phyloP scores from a whole-genome alignment of 306 rosid genomes.

The Lagenaria siceraria region DNA sequence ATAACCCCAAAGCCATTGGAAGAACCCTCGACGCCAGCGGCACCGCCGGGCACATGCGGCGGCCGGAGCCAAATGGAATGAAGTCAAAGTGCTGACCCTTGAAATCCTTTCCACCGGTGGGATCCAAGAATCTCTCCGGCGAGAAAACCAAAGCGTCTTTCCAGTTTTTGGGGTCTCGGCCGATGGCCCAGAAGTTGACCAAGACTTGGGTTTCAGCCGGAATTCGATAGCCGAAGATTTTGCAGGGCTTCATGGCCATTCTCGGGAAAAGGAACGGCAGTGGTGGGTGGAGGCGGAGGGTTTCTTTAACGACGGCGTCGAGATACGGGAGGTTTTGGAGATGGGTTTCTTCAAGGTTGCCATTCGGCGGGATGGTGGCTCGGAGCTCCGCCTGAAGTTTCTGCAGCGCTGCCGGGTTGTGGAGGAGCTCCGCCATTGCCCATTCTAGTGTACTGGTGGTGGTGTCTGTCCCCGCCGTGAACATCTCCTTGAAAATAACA shows the following conservation, averaged over 20 bases:
- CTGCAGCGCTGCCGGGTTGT: slow-evolving; percentile 42
- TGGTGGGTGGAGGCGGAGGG: slow-evolving; percentile 89
- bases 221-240: slow-evolving; percentile 39
- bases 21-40: slow-evolving; percentile 71
- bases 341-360: slow-evolving; percentile 50
- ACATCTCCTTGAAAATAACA: slow-evolving; percentile 46
- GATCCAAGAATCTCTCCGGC: slow-evolving; percentile 70
- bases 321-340: slow-evolving; percentile 61
- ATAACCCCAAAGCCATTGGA: slow-evolving; percentile 62
- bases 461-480: slow-evolving; percentile 81
- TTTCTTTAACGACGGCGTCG: slow-evolving; percentile 67
- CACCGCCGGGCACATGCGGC: slow-evolving; percentile 77
- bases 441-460: slow-evolving; percentile 82
- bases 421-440: slow-evolving; percentile 81
- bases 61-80: slow-evolving; percentile 81
- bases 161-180: slow-evolving; percentile 65
- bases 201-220: slow-evolving; percentile 64
- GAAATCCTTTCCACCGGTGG: slow-evolving; percentile 23
- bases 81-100: slow-evolving; percentile 66
- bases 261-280: slow-evolving; percentile 83
- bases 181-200: slow-evolving; percentile 93
- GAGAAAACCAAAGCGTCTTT: slow-evolving; percentile 45
- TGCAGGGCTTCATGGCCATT: slow-evolving; percentile 60
- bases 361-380: slow-evolving; percentile 16
- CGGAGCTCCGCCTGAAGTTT: slow-evolving; percentile 61